A percentile compares a stretch with the other conserved stretches of the same genome.
Evolutionary conservation across 2,329 filamentous ascomycete species (phyloP).

Genomic region (Fusarium robinianum): DNA sequence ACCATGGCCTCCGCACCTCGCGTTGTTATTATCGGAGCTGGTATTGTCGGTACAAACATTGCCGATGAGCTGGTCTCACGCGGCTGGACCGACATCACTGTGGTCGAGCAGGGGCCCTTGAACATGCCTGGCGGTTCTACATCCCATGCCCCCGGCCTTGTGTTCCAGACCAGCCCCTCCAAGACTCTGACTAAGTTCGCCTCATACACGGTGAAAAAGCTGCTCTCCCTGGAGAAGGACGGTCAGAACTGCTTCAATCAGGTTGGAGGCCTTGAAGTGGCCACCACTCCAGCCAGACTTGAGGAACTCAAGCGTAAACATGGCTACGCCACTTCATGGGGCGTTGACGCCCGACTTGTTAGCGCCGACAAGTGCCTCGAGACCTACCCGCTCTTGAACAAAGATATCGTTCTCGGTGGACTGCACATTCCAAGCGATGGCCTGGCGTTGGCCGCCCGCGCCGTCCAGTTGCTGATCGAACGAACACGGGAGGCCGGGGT

Average conservation of each 20-base stretch:
- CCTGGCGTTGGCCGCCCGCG: constrained; percentile 63
- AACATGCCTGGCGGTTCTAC: constrained; percentile 67
- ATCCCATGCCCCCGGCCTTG: constrained; percentile 66
- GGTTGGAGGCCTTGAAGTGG: constrained; percentile 65
- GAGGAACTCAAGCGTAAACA: constrained; percentile 66
- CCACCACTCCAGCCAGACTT: constrained; percentile 61
- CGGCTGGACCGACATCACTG: constrained; percentile 67
- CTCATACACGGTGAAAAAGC: constrained; percentile 64
- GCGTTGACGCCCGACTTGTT: constrained; percentile 58
- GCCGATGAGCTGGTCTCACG: constrained; percentile 66
- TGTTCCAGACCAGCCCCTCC: constrained; percentile 65
- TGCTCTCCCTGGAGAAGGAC: constrained; percentile 52
- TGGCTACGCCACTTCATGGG: constrained; percentile 65
- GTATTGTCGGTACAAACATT: constrained; percentile 66
- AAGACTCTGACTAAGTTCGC: constrained; percentile 63
- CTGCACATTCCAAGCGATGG: constrained; percentile 65
- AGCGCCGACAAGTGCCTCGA: constrained; percentile 56
- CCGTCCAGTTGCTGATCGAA: constrained; percentile 63
- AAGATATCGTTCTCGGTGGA: constrained; percentile 59
- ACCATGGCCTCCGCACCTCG: constrained; percentile 40
- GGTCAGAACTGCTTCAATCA: constrained; percentile 60
- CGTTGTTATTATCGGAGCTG: constrained; percentile 65
- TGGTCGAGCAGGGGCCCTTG: constrained; percentile 66
- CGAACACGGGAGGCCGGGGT: constrained; percentile 63
- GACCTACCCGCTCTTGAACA: constrained; percentile 59